These are phyloP conservation scores for Rhynchospora tenuis DNA, from an alignment of 176 grass and related monocot genomes.

Conservation along the genomic window DNA sequence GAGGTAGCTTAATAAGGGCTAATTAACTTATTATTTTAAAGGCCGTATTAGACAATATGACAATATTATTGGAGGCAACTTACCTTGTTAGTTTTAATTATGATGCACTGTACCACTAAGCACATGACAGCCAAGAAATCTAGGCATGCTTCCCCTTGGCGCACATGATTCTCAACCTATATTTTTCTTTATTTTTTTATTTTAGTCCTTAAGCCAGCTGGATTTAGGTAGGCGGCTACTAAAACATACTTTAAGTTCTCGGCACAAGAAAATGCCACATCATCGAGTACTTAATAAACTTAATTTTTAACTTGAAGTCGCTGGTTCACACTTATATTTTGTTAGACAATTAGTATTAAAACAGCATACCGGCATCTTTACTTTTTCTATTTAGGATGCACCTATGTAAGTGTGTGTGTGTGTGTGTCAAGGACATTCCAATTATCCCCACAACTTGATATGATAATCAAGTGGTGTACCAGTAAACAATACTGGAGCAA, in stretches of 20 bases:
- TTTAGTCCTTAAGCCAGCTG: conserved; percentile 15
- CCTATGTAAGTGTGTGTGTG: too few species aligned
- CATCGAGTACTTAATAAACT: background rate
- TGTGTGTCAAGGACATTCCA: background rate
- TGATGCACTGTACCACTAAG: background rate
- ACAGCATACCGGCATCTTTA: background rate
- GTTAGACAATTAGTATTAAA: background rate
- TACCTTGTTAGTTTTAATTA: background rate
- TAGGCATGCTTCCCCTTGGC: conserved; percentile 19
- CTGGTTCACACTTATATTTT: conserved; percentile 20
- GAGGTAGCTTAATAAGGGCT: too few species aligned
- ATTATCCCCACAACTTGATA: background rate
- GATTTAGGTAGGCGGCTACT: conserved; percentile 25
- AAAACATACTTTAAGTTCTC: conserved; percentile 18
- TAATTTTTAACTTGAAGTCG: background rate
- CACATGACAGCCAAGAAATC: conserved; percentile 30
- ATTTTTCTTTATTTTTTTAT: background rate
- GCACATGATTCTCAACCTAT: conserved; percentile 15
- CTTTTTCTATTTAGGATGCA: background rate
- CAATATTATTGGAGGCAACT: background rate
- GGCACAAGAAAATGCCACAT: conserved; percentile 2
- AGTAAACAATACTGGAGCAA: background rate
- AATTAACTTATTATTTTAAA: too few species aligned
- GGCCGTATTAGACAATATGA: background rate
- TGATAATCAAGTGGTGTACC: background rate